A percentile compares a stretch with the other conserved stretches of the same genome.
These are phyloP conservation scores for Gossypium stocksii DNA, from an alignment of 345 rosid species.

Conservation along the genomic window DNA sequence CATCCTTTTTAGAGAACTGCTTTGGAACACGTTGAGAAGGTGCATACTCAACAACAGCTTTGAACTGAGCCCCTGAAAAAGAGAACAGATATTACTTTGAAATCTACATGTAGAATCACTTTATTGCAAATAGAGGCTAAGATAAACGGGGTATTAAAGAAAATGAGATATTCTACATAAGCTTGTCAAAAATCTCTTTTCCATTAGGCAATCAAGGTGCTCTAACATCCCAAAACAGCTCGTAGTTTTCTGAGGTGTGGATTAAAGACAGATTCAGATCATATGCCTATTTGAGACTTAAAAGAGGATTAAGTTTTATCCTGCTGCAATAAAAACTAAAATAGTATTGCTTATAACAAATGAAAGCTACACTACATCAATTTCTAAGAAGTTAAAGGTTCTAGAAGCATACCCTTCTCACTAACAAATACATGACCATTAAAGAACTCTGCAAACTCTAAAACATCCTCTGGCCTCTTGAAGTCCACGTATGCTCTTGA, in stretches of 20 bases:
- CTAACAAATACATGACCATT: conserved; percentile 69
- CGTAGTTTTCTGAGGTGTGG: not conserved
- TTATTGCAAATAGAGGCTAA: not conserved
- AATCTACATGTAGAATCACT: not conserved
- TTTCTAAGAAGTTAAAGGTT: conserved; percentile 8
- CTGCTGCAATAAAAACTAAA: not conserved
- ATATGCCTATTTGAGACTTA: not conserved
- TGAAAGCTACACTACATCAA: not conserved
- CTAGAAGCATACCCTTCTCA: conserved; percentile 58
- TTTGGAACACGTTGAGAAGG: conserved; percentile 67
- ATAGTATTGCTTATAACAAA: not conserved
- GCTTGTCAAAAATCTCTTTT: not conserved
- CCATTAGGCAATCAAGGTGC: not conserved
- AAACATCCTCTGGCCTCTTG: conserved; percentile 55
- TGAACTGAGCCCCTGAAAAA: conserved; percentile 54
- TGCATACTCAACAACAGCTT: conserved; percentile 61
- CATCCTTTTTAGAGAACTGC: conserved; percentile 52
- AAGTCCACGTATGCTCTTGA: conserved; percentile 70
- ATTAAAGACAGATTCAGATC: not conserved
- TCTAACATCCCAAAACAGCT: not conserved
- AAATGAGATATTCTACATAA: not conserved
- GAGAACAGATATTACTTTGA: not conserved
- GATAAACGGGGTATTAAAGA: not conserved
- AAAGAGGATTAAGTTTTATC: not conserved
- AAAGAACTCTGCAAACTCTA: conserved; percentile 70